Conservation (phyloP, 2,329 filamentous ascomycete genomes). For the Calonectria montana region DNA sequence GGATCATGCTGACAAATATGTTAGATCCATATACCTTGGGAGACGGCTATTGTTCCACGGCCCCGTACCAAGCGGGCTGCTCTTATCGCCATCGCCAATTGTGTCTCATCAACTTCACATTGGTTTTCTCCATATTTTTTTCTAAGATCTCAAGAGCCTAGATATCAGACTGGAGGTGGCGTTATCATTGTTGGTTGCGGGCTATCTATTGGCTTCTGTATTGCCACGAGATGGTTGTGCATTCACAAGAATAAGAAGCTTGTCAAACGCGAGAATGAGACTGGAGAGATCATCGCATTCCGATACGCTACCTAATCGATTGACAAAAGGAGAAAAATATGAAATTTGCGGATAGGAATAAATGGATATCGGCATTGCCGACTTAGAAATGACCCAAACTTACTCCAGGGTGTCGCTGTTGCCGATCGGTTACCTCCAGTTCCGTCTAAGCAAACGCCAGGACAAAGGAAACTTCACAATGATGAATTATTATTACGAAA, state of each 20-base stretch:
- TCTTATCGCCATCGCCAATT: constrained; percentile 54
- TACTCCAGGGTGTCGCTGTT: no score
- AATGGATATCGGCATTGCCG: background rate
- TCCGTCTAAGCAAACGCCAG: no score
- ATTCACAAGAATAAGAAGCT: background rate
- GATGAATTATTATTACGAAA: no score
- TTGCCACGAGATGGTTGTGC: background rate
- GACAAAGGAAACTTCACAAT: no score
- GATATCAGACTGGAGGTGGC: constrained; percentile 41
- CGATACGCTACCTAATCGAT: background rate
- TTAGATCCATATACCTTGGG: constrained; percentile 51
- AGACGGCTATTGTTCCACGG: constrained; percentile 51
- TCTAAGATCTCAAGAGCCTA: constrained; percentile 38
- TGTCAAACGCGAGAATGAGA: background rate
- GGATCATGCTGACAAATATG: background rate
- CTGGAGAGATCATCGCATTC: background rate
- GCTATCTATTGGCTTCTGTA: background rate
- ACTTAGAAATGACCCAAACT: no score
- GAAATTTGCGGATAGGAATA: background rate
- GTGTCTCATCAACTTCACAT: constrained; percentile 49
- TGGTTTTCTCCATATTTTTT: constrained; percentile 55
- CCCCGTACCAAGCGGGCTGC: constrained; percentile 53
- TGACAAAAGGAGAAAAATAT: no score
- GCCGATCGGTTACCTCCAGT: no score
- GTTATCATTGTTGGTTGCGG: constrained; percentile 39